Conservation (phyloP, 2,329 filamentous ascomycete genomes). For the Trichoderma atrobrunneum region DNA sequence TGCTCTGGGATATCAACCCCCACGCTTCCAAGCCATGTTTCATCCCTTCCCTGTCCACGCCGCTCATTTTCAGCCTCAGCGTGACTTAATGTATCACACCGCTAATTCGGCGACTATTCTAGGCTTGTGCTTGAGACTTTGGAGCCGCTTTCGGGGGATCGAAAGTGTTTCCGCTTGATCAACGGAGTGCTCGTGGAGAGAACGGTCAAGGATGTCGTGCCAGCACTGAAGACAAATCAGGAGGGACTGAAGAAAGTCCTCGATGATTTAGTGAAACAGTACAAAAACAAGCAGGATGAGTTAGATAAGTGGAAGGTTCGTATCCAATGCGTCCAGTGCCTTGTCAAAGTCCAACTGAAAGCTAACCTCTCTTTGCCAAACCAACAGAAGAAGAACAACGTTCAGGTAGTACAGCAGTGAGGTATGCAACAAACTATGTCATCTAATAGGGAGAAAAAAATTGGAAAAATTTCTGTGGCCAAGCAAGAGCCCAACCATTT, state of each 20-base stretch:
- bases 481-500: neutral
- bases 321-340: neutral
- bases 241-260: constrained; percentile 92
- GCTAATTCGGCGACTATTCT: constrained; percentile 24
- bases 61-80: constrained; percentile 33
- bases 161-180: constrained; percentile 98
- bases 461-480: neutral
- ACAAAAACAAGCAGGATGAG: constrained; percentile 90
- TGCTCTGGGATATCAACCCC: neutral
- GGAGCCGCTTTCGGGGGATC: constrained; percentile 73
- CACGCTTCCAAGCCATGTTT: neutral
- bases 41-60: neutral
- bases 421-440: neutral
- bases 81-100: constrained; percentile 28
- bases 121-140: constrained; percentile 95
- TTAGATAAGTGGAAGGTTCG: constrained; percentile 97
- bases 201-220: constrained; percentile 88
- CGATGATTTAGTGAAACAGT: constrained; percentile 93
- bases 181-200: constrained; percentile 94
- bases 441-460: neutral
- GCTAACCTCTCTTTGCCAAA: constrained; percentile 20
- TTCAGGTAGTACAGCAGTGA: constrained; percentile 79
- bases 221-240: constrained; percentile 86
- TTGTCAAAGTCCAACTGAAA: neutral
- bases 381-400: constrained; percentile 79